Evolutionary conservation across 75 land plant species (phyloP), one percentile per base, ranked within the genome.

Genomic region (Selaginella tamariscina): DNA sequence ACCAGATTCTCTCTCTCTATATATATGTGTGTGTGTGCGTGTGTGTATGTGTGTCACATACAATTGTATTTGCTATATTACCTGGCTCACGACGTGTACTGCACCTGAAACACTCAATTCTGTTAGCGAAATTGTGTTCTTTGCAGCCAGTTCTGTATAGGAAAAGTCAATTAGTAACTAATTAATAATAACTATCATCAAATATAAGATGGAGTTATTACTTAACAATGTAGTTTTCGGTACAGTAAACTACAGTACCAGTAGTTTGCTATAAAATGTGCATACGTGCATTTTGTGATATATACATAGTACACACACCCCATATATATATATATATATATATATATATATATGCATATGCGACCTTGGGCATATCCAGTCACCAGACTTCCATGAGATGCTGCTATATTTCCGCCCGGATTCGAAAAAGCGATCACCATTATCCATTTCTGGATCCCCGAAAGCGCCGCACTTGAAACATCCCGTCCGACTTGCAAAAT

Each of bases 321-420:
- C 23, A 60, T 23, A 15, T 18, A 60, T 60, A 60, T 60, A 18
- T 15, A 60, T 15, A 60, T 18, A 23, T 1, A 67, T 13, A 15
- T 18, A 18, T 18, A 60, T 9, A 65, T 9, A 32, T 29, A 65
- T 23, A 11, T 9, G 15, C 22, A 60, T 18, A 60, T 49, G 18
- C 21, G n/a, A 86, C 95, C 90, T 85, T 70, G 69, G 72, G 70
- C 91, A 91, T 57, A 91, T 91, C 91, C 96, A 91, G 67, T 91
- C 96, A 0, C 96, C 96, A 2, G 96, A 87, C 65, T 91, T 91
- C 96, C 96, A 91, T 0, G 84, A 86, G 33, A 84, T 56, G 0
- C 88, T 82, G 31, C 62, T 5, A 74, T 72, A 29, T 79, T 72
- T 1, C 74, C 70, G 15, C 28, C 83, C 74, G 2, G n/a, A n/a